Conservation (phyloP, 139 green algal species). For the Tetradesmus obliquus region DNA sequence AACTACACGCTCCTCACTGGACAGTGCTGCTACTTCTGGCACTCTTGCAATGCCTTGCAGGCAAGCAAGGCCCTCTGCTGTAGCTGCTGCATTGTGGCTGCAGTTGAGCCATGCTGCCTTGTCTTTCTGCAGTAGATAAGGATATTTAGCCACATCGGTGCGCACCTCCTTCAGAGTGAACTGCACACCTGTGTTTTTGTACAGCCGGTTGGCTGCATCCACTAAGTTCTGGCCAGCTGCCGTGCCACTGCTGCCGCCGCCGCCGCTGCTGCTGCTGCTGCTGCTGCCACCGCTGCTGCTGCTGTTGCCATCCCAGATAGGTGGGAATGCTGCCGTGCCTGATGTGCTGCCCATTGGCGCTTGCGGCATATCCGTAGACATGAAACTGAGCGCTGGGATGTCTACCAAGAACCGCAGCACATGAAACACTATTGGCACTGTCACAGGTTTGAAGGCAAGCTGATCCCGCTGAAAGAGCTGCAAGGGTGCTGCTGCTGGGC, state of each 20-base stretch:
- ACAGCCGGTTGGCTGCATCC: not conserved
- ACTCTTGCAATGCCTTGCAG: not conserved
- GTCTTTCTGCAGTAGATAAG: not conserved
- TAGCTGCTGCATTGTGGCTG: constrained; percentile 5
- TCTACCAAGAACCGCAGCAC: not conserved
- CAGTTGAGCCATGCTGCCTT: not conserved
- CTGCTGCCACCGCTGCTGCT: not conserved
- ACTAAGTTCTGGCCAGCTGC: not conserved
- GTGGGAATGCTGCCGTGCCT: not conserved
- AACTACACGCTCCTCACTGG: not conserved
- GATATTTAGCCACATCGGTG: not conserved
- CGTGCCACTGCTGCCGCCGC: not conserved
- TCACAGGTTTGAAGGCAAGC: not conserved
- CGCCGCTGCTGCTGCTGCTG: not conserved
- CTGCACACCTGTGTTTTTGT: not conserved
- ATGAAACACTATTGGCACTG: not conserved
- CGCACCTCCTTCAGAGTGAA: not conserved
- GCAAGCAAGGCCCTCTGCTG: not conserved
- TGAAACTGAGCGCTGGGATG: not conserved
- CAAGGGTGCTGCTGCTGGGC: not conserved
- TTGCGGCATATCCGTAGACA: not conserved
- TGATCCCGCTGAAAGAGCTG: not conserved
- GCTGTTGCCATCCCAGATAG: not conserved
- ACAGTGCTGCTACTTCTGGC: not conserved
- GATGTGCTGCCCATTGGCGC: not conserved